Conservation (phyloP, 169 alveolate genomes). For the Ichthyophthirius multifiliis region DNA sequence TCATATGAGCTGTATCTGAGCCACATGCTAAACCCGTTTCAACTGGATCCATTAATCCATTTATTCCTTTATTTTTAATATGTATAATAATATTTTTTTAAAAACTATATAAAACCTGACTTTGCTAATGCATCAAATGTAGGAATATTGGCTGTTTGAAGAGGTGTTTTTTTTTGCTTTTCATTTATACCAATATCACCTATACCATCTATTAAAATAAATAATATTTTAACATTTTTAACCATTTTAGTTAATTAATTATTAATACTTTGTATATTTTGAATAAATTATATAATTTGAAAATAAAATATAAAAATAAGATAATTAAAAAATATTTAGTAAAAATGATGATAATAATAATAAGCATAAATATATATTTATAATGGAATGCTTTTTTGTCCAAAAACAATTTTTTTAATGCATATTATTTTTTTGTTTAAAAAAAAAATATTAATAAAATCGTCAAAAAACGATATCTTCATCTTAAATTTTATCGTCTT, state of each 20-base stretch:
- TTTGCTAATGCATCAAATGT: slow-evolving; percentile 47
- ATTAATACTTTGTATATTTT: no score
- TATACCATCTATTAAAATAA: slow-evolving; percentile 60
- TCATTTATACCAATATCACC: slow-evolving; percentile 41
- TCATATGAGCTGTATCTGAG: slow-evolving; percentile 79
- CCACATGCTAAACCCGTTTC: slow-evolving; percentile 76
- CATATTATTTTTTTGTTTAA: no score
- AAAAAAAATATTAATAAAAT: no score
- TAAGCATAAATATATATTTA: no score
- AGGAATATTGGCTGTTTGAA: slow-evolving; percentile 42
- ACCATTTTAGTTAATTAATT: background rate
- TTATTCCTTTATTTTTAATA: slow-evolving; percentile 9
- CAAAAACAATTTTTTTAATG: no score
- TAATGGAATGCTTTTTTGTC: no score
- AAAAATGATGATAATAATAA: no score
- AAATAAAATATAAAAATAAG: no score
- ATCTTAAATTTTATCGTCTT: background rate
- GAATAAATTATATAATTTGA: no score
- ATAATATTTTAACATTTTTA: slow-evolving; percentile 30
- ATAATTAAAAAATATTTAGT: no score
- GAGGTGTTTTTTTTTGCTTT: slow-evolving; percentile 28
- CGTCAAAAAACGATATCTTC: slow-evolving; percentile 23
- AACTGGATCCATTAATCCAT: slow-evolving; percentile 76
- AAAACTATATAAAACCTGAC: slow-evolving; percentile 15
- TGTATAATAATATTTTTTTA: background rate